phyloP scores from a whole-genome alignment of 73 alveolate genomes.

The Blepharisma stoltei region DNA sequence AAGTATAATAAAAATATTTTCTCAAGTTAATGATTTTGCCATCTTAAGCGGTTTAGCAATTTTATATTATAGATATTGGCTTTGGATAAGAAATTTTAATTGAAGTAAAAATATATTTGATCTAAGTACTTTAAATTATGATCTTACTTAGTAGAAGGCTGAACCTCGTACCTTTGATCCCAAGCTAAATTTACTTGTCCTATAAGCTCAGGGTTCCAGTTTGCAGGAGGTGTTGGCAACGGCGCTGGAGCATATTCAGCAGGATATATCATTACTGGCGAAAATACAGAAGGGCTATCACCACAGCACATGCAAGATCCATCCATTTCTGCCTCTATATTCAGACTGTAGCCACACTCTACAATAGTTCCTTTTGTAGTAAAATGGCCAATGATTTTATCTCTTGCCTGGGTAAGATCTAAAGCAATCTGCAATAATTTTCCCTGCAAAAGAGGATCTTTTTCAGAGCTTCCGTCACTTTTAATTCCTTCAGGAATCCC shows the following conservation, averaged over 20 bases:
- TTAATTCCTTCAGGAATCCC: too few species aligned
- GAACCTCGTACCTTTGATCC: not conserved
- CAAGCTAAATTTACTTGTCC: not conserved
- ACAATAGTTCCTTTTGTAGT: conserved; percentile 5
- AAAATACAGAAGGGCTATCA: not conserved
- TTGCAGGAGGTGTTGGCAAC: not conserved
- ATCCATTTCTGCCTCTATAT: conserved; percentile 7
- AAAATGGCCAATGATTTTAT: too few species aligned
- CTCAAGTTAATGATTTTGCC: too few species aligned
- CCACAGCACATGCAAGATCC: conserved; percentile 30
- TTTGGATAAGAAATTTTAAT: too few species aligned
- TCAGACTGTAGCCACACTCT: not conserved
- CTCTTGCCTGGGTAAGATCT: too few species aligned
- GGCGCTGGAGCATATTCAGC: not conserved
- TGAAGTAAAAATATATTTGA: too few species aligned
- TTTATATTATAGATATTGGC: too few species aligned
- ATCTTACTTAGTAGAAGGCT: not conserved
- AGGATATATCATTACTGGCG: not conserved
- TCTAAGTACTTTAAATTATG: not conserved
- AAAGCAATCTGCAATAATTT: too few species aligned
- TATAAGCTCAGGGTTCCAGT: not conserved
- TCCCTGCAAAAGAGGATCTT: too few species aligned
- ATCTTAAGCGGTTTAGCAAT: too few species aligned
- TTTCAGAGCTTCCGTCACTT: too few species aligned
- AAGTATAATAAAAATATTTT: too few species aligned